Base-by-base conservation (phyloP, 177 flowering plant genomes). In the Telopea speciosissima region DNA sequence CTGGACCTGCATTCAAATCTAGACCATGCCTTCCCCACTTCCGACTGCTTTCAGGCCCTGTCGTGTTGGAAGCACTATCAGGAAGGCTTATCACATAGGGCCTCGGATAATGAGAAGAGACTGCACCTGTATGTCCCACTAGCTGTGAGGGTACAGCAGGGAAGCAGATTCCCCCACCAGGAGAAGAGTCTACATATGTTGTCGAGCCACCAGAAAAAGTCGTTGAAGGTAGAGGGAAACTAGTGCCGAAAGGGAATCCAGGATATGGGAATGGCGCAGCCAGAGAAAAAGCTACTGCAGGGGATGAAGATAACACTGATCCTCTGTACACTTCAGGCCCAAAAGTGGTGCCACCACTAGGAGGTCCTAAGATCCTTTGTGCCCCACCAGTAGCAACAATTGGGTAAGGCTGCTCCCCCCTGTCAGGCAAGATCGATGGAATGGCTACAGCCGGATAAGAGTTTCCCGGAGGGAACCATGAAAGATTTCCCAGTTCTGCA, bases 1-100 rank as follows among this genome's bases (percentile, higher is more conserved):
- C 92, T 45, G 96, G 97, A 22, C 99, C 99, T 4, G 93, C 82
- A 82, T 95, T 92, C 5, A 95, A 83, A 76, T 95, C 97, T 61
- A 92, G 76, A 68, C 89, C 85, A 69, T 86, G 91, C 65, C 88
- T 78, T 45, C 79, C 81, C 90, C 93, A 89, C 74, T 83, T 92
- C 59, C 79, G 80, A 77, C 79, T 81, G 73, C 77, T 79, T 22
- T 88, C 93, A 23, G 79, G 63, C 44, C 77, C 80, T n/a, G n/a
- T n/a, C 71, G 76, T 77, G 70, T 73, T 78, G 59, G 73, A 73
- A 44, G 74, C 74, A 71, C 76, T 77, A 56, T 88, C 94, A 2
- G 90, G 81, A 64, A 86, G 78, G 75, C 83, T 78, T 25, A 90
- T 82, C 62, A 88, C 72, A 74, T 79, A 91, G 8, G 98, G 92